These are phyloP conservation scores for Oryza rufipogon DNA, from an alignment of 176 grass and related monocot genomes.

Conservation along the genomic window DNA sequence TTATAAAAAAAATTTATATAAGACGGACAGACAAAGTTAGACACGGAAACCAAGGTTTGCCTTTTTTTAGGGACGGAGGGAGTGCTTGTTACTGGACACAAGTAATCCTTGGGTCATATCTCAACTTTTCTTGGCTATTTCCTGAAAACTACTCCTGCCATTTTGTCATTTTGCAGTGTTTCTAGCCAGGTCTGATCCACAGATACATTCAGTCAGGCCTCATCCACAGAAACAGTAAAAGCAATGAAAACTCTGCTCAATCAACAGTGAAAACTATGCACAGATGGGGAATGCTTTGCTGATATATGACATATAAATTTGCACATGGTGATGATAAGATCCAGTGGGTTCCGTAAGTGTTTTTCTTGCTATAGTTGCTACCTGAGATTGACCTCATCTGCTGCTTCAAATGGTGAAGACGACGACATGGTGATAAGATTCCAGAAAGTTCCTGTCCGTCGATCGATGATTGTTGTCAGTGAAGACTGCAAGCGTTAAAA, in stretches of 20 bases:
- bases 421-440: not conserved
- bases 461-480: constrained; percentile 8
- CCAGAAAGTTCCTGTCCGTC: not conserved
- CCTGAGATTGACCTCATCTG: not conserved
- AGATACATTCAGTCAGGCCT: not conserved
- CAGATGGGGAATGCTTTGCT: not conserved
- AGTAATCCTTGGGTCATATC: not conserved
- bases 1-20: no score
- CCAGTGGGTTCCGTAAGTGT: not conserved
- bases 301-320: not conserved
- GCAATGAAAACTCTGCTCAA: not conserved
- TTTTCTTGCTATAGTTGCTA: no score
- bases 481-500: constrained; percentile 1
- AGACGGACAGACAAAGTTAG: no score
- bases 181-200: not conserved
- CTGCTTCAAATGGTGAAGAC: not conserved
- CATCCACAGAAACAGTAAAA: not conserved
- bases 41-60: no score
- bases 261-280: not conserved
- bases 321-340: not conserved
- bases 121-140: not conserved
- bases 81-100: not conserved
- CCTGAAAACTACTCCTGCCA: not conserved
- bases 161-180: not conserved
- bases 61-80: no score